Evolutionary conservation across 139 green algal species (phyloP).

Genomic region (Micractinium conductrix): DNA sequence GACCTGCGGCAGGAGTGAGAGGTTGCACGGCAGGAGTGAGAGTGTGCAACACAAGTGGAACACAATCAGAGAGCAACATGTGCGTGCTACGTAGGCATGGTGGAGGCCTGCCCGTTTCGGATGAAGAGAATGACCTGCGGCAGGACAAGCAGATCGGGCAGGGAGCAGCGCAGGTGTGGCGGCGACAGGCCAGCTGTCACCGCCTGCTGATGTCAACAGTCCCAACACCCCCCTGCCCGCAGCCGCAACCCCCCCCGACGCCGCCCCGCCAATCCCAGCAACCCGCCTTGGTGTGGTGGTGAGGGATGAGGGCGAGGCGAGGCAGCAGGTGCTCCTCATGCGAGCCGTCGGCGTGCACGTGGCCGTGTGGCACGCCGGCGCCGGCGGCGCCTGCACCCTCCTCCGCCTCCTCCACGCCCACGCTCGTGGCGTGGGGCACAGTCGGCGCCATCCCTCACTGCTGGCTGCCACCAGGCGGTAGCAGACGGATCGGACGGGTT

Average conservation of each 20-base stretch:
- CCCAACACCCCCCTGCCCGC: no score
- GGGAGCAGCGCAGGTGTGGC: not conserved
- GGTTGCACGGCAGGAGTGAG: no score
- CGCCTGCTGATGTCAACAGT: no score
- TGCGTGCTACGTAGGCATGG: not conserved
- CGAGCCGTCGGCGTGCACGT: constrained; percentile 10
- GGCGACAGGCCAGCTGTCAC: not conserved
- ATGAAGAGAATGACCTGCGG: not conserved
- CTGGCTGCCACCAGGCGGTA: no score
- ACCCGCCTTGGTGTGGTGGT: constrained; percentile 15
- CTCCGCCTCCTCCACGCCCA: not conserved
- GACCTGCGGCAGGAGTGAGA: constrained; percentile 35
- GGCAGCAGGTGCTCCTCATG: constrained; percentile 25
- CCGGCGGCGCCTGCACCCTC: not conserved
- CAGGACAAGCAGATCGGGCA: not conserved
- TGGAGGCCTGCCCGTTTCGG: no score
- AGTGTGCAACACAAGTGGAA: not conserved
- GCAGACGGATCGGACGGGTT: no score
- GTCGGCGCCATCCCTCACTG: no score
- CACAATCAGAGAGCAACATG: no score
- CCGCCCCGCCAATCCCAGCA: not conserved
- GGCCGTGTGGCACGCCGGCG: no score
- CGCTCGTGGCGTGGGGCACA: no score
- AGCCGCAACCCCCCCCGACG: not conserved
- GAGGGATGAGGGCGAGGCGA: not conserved